phyloP scores from a whole-genome alignment of 371 early-diverging fungal genomes.

The Mucor saturninus region DNA sequence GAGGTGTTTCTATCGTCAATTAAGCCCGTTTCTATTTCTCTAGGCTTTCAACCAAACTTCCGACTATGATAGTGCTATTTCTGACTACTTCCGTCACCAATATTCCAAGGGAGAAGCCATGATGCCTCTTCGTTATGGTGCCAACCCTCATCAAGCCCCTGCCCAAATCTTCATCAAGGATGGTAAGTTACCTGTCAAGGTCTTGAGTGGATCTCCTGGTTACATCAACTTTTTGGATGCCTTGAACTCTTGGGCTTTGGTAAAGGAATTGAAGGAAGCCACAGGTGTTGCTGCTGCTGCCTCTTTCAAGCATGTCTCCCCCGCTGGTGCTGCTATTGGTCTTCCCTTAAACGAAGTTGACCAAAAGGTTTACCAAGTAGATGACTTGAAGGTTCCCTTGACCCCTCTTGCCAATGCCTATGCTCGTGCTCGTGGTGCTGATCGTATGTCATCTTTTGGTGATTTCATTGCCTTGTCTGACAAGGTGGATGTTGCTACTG shows the following conservation, averaged over 20 bases:
- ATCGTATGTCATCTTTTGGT: conserved; percentile 98
- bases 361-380: conserved; percentile 90
- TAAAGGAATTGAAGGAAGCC: conserved; percentile 81
- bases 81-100: conserved; percentile 92
- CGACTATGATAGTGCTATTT: conserved; percentile 94
- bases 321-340: conserved; percentile 97
- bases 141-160: conserved; percentile 98
- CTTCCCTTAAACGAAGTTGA: conserved; percentile 82
- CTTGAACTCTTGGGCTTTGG: conserved; percentile 95
- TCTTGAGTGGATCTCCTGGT: conserved; percentile 94
- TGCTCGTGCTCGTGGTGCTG: conserved; percentile 91
- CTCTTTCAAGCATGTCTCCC: conserved; percentile 98
- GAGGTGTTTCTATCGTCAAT: too few relatives aligned
- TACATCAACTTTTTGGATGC: conserved; percentile 98
- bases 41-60: conserved; percentile 92
- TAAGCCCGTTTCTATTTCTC: not conserved
- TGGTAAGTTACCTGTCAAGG: conserved; percentile 87
- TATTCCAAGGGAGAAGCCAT: conserved; percentile 75
- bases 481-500: conserved; percentile 90
- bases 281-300: conserved; percentile 82
- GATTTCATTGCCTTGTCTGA: conserved; percentile 96
- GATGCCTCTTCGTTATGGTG: conserved; percentile 93
- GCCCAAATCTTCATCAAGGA: conserved; percentile 89
- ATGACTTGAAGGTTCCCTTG: conserved; percentile 77
- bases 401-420: conserved; percentile 83